These are phyloP conservation scores for Boletus reticuloceps DNA, from an alignment of 768 basidiomycete species.

Conservation along the genomic window DNA sequence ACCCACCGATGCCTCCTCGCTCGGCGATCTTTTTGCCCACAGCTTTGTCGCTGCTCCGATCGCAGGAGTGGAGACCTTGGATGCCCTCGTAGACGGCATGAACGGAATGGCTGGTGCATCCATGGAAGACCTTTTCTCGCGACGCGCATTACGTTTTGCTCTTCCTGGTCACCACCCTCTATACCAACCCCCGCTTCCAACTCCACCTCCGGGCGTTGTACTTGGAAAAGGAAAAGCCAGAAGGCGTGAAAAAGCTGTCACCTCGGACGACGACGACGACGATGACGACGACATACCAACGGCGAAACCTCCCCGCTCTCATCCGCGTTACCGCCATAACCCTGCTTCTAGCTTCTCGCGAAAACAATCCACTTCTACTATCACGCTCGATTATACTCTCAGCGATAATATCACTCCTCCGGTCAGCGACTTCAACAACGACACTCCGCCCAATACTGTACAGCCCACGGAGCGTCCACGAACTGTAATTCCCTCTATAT, in stretches of 20 bases:
- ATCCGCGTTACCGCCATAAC: conserved; percentile 21
- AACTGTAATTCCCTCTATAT: conserved; percentile 73
- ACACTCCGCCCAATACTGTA: conserved; percentile 9
- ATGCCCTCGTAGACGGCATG: conserved; percentile 88
- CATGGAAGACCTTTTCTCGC: conserved; percentile 53
- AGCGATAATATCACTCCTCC: conserved; percentile 16
- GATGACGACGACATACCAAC: conserved; percentile 10
- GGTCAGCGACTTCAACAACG: conserved; percentile 7
- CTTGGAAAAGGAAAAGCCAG: conserved; percentile 50
- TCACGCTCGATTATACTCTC: conserved; percentile 24
- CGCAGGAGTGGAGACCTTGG: conserved; percentile 82
- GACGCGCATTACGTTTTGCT: conserved; percentile 48
- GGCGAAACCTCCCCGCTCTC: conserved; percentile 15
- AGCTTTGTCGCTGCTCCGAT: conserved; percentile 73
- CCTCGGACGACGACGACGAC: conserved; percentile 58
- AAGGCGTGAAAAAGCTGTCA: conserved; percentile 22
- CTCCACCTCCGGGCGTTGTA: conserved; percentile 75
- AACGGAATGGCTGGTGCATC: conserved; percentile 77
- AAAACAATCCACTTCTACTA: conserved; percentile 29
- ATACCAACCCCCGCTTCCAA: conserved; percentile 80
- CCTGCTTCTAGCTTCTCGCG: conserved; percentile 22
- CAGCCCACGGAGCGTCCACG: conserved; percentile 36
- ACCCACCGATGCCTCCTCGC: conserved; percentile 47
- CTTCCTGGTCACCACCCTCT: conserved; percentile 68
- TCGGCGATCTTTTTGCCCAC: conserved; percentile 28